These are phyloP conservation scores for Plasmodium gaboni DNA, from an alignment of 169 alveolate species.

Conservation along the genomic window DNA sequence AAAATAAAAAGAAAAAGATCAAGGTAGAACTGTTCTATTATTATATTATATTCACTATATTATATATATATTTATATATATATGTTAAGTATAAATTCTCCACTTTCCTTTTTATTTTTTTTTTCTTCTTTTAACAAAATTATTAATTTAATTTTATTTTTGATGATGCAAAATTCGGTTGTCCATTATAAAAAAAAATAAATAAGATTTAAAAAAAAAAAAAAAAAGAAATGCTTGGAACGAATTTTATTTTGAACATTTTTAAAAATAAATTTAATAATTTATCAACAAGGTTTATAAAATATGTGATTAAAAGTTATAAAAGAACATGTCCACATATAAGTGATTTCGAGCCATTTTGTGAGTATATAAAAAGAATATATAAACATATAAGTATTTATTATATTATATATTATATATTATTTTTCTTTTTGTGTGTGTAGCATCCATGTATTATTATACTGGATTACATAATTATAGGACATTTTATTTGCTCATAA, in stretches of 20 bases:
- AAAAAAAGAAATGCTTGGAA: conserved; percentile 63
- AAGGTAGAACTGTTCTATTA: too few relatives aligned
- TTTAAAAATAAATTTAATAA: conserved; percentile 58
- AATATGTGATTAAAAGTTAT: conserved; percentile 58
- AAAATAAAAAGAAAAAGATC: too few relatives aligned
- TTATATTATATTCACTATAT: too few relatives aligned
- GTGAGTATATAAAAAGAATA: conserved; percentile 10
- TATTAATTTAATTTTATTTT: too few relatives aligned
- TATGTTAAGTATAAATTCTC: too few relatives aligned
- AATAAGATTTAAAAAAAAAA: not conserved
- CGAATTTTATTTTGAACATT: conserved; percentile 53
- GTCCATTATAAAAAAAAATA: not conserved
- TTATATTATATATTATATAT: not conserved
- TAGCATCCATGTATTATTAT: conserved; percentile 76
- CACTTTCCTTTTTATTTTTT: too few relatives aligned
- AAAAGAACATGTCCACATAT: conserved; percentile 77
- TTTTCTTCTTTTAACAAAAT: too few relatives aligned
- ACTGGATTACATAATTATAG: conserved; percentile 75
- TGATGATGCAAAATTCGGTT: too few relatives aligned
- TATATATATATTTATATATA: too few relatives aligned
- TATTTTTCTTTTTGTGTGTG: not conserved
- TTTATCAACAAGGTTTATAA: conserved; percentile 53
- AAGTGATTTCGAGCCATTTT: conserved; percentile 77
- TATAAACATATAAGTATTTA: not conserved
- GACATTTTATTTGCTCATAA: conserved; percentile 52